Conservation (phyloP, 257 asterid genomes). For the Vinca minor region DNA sequence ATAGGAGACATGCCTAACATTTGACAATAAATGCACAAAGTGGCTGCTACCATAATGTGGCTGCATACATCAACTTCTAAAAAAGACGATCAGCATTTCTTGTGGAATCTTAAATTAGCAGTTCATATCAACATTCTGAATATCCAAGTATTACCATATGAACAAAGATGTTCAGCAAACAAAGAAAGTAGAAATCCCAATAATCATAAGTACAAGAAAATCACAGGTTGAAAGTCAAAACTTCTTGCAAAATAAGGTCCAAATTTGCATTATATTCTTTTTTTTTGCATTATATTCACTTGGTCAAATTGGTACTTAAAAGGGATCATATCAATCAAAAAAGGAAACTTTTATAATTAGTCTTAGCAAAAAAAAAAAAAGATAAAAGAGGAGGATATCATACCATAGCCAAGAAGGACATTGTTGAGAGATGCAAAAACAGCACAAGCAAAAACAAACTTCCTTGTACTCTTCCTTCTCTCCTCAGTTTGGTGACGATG, state of each 20-base stretch:
- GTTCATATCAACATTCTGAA: neutral
- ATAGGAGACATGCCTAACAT: no score
- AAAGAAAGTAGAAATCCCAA: neutral
- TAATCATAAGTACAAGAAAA: neutral
- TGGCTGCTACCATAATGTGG: no score
- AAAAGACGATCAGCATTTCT: neutral
- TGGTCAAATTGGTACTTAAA: neutral
- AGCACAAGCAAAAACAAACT: conserved; percentile 84
- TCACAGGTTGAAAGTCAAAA: neutral
- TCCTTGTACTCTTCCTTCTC: conserved; percentile 46
- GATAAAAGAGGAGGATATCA: conserved; percentile 4
- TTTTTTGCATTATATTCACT: neutral
- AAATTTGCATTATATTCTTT: no score
- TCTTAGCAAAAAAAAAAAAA: neutral
- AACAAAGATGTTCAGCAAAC: neutral
- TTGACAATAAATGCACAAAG: no score
- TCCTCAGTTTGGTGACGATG: conserved; percentile 45
- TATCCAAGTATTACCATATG: neutral
- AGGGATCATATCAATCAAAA: neutral
- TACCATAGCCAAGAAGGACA: conserved; percentile 94
- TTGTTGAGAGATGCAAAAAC: conserved; percentile 87
- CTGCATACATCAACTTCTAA: neutral
- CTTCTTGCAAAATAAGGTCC: neutral
- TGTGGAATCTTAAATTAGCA: neutral
- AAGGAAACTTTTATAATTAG: neutral